Conservation (phyloP, 768 basidiomycete species). For the Kwoniella newhampshirensis region DNA sequence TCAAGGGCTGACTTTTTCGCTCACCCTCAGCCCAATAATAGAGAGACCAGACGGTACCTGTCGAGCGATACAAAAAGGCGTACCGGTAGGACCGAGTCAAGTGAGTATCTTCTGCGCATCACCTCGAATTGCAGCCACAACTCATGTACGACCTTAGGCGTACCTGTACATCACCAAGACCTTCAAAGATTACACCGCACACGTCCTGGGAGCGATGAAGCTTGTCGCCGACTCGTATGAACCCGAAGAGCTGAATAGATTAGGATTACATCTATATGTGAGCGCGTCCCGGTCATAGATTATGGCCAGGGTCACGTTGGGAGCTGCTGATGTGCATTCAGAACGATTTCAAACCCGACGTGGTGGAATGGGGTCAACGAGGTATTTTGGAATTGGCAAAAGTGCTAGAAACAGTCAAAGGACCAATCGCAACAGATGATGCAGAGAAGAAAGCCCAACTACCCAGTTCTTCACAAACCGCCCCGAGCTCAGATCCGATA, state of each 20-base stretch:
- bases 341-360: conserved; percentile 76
- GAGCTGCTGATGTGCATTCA: conserved; percentile 3
- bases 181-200: conserved; percentile 74
- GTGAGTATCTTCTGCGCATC: conserved; percentile 24
- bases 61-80: conserved; percentile 74
- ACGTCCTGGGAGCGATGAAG: conserved; percentile 64
- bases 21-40: conserved; percentile 67
- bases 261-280: conserved; percentile 75
- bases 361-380: conserved; percentile 79
- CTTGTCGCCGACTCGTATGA: conserved; percentile 53
- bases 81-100: conserved; percentile 66
- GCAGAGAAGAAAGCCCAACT: neutral
- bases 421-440: neutral
- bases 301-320: no score
- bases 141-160: conserved; percentile 55
- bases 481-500: neutral
- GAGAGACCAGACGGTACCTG: conserved; percentile 69
- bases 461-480: neutral
- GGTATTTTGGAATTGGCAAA: conserved; percentile 69
- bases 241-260: conserved; percentile 54
- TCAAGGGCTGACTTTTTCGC: conserved; percentile 4
- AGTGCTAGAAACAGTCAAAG: conserved; percentile 60
- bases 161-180: conserved; percentile 79
- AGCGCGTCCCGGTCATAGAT: conserved; percentile 13
- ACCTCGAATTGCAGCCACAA: neutral